Evolutionary conservation across 2,329 filamentous ascomycete species (phyloP).

Genomic region (Leptoxyphium fumago): DNA sequence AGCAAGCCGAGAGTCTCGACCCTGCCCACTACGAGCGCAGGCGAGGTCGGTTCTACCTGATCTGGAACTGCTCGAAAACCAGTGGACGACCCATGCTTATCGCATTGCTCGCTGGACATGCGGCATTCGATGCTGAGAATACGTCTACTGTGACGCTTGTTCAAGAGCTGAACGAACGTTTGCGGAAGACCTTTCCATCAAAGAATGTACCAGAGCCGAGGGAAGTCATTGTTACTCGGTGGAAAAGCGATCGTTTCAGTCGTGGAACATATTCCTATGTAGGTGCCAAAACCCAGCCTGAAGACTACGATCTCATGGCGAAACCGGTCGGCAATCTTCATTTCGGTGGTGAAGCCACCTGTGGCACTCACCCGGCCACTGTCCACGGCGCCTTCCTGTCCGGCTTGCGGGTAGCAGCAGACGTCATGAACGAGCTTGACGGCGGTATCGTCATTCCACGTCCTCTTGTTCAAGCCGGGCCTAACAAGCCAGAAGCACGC

Average conservation of each 20-base stretch:
- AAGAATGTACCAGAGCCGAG: constrained; percentile 56
- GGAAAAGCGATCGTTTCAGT: constrained; percentile 84
- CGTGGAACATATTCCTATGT: constrained; percentile 91
- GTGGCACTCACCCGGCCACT: constrained; percentile 86
- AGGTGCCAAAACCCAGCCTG: constrained; percentile 62
- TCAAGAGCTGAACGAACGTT: constrained; percentile 61
- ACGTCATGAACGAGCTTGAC: constrained; percentile 65
- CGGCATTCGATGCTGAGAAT: constrained; percentile 74
- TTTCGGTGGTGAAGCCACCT: constrained; percentile 95
- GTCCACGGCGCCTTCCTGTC: constrained; percentile 95
- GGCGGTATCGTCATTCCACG: constrained; percentile 65
- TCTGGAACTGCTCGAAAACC: constrained; percentile 89
- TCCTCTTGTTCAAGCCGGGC: constrained; percentile 52
- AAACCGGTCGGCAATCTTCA: constrained; percentile 70
- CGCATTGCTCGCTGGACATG: constrained; percentile 89
- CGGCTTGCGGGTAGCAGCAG: constrained; percentile 74
- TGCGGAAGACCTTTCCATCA: constrained; percentile 57
- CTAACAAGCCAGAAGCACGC: constrained; percentile 26
- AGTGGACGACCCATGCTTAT: constrained; percentile 74
- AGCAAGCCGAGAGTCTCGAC: constrained; percentile 52
- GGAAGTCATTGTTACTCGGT: constrained; percentile 81
- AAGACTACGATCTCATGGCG: constrained; percentile 90
- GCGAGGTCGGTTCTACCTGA: constrained; percentile 89
- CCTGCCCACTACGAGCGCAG: constrained; percentile 66
- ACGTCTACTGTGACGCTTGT: constrained; percentile 63